Percentiles rank a stretch among this genome's conserved stretches.
Conservation (phyloP, 2,329 filamentous ascomycete species). For the Xylariomycetidae sp. region DNA sequence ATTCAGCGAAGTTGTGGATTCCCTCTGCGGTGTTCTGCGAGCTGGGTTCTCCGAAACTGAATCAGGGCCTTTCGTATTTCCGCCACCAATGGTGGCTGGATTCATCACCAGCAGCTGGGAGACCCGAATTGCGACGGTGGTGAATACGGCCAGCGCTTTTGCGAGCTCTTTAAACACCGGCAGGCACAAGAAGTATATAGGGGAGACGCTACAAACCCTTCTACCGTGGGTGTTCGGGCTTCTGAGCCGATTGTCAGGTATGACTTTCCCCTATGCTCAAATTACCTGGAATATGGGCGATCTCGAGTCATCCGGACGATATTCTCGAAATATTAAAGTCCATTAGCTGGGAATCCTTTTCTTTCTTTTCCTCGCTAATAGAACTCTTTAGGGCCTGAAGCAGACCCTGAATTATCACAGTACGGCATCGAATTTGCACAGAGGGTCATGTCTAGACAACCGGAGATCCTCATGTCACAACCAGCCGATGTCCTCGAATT, state of each 20-base stretch:
- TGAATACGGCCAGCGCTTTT: conserved; percentile 69
- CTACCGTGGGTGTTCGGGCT: conserved; percentile 60
- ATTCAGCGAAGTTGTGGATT: conserved; percentile 65
- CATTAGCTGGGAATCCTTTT: not conserved
- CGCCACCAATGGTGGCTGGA: conserved; percentile 58
- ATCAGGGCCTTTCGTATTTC: conserved; percentile 73
- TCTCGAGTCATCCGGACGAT: not conserved
- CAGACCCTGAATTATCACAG: conserved; percentile 68
- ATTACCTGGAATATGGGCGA: too few species aligned
- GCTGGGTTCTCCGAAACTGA: conserved; percentile 71
- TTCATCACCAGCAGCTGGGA: conserved; percentile 56
- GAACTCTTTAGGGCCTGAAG: conserved; percentile 43
- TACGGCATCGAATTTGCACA: conserved; percentile 69
- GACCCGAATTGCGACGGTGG: conserved; percentile 64
- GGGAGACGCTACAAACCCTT: conserved; percentile 45
- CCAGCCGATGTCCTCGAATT: conserved; percentile 54
- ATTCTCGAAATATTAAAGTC: not conserved
- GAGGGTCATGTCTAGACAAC: conserved; percentile 56
- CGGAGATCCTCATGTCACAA: conserved; percentile 58
- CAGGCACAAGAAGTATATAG: conserved; percentile 36
- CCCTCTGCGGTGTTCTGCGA: conserved; percentile 66
- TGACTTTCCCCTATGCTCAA: too few species aligned
- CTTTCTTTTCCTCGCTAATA: conserved; percentile 3
- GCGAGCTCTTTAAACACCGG: conserved; percentile 53
- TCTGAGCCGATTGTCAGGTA: conserved; percentile 56